A percentile compares a stretch with the other conserved stretches of the same genome.
phyloP scores from a whole-genome alignment of 805 yeast genomes.

The Cyberlindnera mississippiensis region DNA sequence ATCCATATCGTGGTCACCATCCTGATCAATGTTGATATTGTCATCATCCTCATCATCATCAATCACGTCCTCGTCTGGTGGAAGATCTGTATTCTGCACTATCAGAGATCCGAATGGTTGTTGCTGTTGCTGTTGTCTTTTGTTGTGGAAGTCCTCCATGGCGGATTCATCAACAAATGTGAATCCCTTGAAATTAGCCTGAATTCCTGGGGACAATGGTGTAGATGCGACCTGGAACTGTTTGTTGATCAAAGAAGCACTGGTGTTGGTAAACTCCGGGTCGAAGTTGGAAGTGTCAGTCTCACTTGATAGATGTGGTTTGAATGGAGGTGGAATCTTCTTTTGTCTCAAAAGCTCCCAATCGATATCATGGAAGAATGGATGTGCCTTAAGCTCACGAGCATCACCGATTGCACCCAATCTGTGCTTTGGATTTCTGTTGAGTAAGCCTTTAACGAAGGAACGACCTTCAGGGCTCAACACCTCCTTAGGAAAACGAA shows the following conservation, averaged over 20 bases:
- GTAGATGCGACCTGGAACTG: conserved; percentile 56
- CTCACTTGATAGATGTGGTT: conserved; percentile 87
- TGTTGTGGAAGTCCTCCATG: conserved; percentile 76
- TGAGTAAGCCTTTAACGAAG: conserved; percentile 90
- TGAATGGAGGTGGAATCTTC: conserved; percentile 93
- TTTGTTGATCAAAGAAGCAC: conserved; percentile 75
- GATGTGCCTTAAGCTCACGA: conserved; percentile 85
- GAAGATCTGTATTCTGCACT: conserved; percentile 74
- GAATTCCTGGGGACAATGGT: conserved; percentile 91
- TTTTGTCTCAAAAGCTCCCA: conserved; percentile 79
- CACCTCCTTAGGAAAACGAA: conserved; percentile 94
- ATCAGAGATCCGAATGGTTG: conserved; percentile 65
- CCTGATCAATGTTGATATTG: conserved; percentile 32
- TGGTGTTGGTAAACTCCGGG: conserved; percentile 93
- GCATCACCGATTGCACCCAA: conserved; percentile 91
- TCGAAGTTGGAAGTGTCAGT: conserved; percentile 96
- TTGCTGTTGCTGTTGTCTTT: conserved; percentile 14
- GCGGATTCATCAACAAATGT: conserved; percentile 94
- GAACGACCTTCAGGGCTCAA: conserved; percentile 90
- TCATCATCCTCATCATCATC: conserved; percentile 63
- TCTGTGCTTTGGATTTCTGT: conserved; percentile 94
- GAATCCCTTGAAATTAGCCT: conserved; percentile 94
- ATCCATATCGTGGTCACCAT: conserved; percentile 59
- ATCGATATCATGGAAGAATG: conserved; percentile 87
- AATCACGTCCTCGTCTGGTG: conserved; percentile 81